Base-by-base conservation (phyloP, 176 grass and related monocot species). In the Alloteropsis semialata region DNA sequence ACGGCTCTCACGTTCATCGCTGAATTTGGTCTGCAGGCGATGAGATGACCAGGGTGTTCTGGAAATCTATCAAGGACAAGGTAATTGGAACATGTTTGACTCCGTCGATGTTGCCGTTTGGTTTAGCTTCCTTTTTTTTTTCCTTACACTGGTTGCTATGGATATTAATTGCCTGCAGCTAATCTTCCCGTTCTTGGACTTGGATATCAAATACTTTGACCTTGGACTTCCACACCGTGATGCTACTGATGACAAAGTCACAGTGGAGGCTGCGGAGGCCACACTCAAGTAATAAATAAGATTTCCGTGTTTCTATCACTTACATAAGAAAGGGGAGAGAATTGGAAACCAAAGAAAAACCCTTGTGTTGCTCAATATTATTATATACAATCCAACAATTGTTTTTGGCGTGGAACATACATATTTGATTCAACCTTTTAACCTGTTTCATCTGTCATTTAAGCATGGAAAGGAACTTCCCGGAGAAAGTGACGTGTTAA, bases 201-300 rank as follows among this genome's bases (percentile, higher is more conserved):
- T 98, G 90, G 92, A 98, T 32, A 93, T 94, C 84, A 98, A 98
- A 53, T 98, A 98, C 75, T 98, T 89, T 85, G 95, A 98, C 84
- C 87, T 98, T 28, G 93, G 90, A 48, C 86, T 98, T 77, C 90
- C 81, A 63, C 65, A 91, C 36, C 95, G 90, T 81, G 95, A 98
- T 41, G 88, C 86, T 46, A 94, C 89, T 42, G 73, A 94, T n/a
- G 92, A 94, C 80, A 92, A 91, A 76, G 89, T 94, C 57, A 94
- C 92, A 37, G 68, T 94, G 37, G 92, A 94, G 81, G 88, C 89
- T 80, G 92, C 89, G 2, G 92, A 94, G 78, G 92, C 92, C 62
- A 85, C 92, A 43, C 89, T 91, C 49, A 94, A 90, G 92, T 94
- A 82, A 94, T 22, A 57, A 55, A 25, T 57, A 25, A 55, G 76